Conservation (phyloP, 352 stramenopile species). For the Pythium vanterpoolii region DNA sequence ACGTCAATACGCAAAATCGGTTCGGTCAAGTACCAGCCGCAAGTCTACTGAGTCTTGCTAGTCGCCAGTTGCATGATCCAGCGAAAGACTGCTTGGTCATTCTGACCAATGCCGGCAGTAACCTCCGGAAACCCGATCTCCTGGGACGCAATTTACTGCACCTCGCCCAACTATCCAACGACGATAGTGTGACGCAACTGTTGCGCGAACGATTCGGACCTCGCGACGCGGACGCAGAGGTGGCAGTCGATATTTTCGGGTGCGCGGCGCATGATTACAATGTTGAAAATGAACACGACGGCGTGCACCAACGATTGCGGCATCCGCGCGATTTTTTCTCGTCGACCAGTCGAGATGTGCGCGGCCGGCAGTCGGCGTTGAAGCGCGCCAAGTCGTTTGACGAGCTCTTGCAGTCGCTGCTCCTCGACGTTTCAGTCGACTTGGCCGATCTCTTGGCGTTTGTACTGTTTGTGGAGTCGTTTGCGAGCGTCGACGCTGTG, state of each 20-base stretch:
- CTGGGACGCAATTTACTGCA: conserved; percentile 61
- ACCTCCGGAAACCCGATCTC: conserved; percentile 54
- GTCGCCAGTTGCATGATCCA: conserved; percentile 15
- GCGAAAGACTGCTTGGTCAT: conserved; percentile 49
- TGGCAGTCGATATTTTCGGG: conserved; percentile 62
- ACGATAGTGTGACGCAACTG: conserved; percentile 30
- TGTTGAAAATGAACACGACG: background rate
- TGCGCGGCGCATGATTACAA: conserved; percentile 56
- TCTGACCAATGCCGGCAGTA: conserved; percentile 43
- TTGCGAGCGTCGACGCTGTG: conserved; percentile 62
- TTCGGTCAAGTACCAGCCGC: conserved; percentile 63
- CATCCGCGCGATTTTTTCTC: conserved; percentile 28
- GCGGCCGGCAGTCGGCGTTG: conserved; percentile 25
- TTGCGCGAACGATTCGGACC: conserved; percentile 27
- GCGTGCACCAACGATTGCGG: conserved; percentile 5
- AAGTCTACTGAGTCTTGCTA: conserved; percentile 43
- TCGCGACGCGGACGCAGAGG: conserved; percentile 10
- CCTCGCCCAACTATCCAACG: conserved; percentile 39
- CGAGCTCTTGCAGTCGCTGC: conserved; percentile 21
- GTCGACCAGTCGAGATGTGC: background rate
- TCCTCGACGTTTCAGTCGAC: conserved; percentile 27
- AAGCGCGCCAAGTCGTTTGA: conserved; percentile 16
- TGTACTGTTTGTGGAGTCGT: conserved; percentile 65
- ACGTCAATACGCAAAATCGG: conserved; percentile 61
- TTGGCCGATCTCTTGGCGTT: conserved; percentile 67